Base-by-base conservation (phyloP, 2,329 filamentous ascomycete species). In the Microascus cirrosus region DNA sequence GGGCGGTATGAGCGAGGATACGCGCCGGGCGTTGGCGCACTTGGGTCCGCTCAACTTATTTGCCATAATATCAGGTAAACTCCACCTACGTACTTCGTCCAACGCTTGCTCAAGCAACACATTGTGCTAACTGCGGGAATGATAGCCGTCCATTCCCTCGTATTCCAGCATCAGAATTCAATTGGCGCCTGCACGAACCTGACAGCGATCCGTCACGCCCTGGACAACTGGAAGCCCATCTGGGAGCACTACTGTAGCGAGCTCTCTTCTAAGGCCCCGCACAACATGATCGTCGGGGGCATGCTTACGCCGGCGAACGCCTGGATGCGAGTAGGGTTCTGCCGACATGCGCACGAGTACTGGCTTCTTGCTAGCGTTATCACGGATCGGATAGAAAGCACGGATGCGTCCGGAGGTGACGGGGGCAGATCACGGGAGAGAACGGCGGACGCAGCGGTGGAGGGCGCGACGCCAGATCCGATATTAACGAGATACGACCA, bases 141-240 rank as follows among this genome's bases (percentile, higher is more conserved):
- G 12, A 12, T 13, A 67, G 66, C 63, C 13, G 64, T 67, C 56
- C 65, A 67, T 55, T 66, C 62, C 57, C 62, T 67, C 55, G 67
- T 73, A 11, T 73, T 73, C 60, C 70, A 72, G 53, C 67, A 69
- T 51, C 69, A 69, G 50, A 71, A 68, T 60, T 64, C 66, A 4
- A 66, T 70, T 42, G 66, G 63, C 4, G 65, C 67, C 1, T 64
- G 67, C 3, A 62, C 62, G 11, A 65, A 66, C 56, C 59, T 64
- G 13, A 25, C 32, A 8, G 62, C 66, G 1, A 69, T 71, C n/a
- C 66, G 65, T 15, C 66, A 66, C 39, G 68, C 66, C 1, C 61
- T 67, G 53, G 48, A 58, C 11, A 67, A 67, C 45, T 67, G 65
- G 65, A 66, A 66, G 25, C 55, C 55, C 0, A 61, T 66, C 15